Evolutionary conservation across 768 basidiomycete genomes (phyloP).

Genomic region (Hygrophorus russula): DNA sequence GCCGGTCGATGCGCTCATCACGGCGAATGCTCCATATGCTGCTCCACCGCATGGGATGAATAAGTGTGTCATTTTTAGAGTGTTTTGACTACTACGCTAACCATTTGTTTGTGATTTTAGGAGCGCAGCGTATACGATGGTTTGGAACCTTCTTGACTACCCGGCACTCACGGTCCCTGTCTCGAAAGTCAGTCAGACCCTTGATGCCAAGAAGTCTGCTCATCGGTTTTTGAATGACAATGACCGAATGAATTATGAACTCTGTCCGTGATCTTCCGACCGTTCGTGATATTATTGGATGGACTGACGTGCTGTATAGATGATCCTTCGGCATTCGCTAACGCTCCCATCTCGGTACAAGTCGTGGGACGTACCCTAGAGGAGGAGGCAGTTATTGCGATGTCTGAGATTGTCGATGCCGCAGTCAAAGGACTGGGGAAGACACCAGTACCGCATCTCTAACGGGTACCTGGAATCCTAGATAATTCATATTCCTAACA

Average conservation of each 20-base stretch:
- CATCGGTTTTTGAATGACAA: conserved; percentile 33
- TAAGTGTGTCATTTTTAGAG: conserved; percentile 18
- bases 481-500: too few species aligned
- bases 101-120: conserved; percentile 18
- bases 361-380: conserved; percentile 59
- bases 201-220: conserved; percentile 37
- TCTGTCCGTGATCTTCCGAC: conserved; percentile 31
- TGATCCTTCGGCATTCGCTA: conserved; percentile 39
- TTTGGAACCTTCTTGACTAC: conserved; percentile 65
- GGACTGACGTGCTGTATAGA: conserved; percentile 27
- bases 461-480: too few species aligned
- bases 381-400: conserved; percentile 63
- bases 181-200: conserved; percentile 38
- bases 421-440: conserved; percentile 26
- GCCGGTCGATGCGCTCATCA: conserved; percentile 67
- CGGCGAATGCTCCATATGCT: conserved; percentile 46
- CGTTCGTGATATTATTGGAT: neutral
- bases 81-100: neutral
- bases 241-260: conserved; percentile 40
- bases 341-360: conserved; percentile 56
- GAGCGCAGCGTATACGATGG: conserved; percentile 39
- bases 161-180: conserved; percentile 54
- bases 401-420: conserved; percentile 54
- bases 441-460: neutral
- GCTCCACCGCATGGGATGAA: conserved; percentile 56